Evolutionary conservation across 2,329 filamentous ascomycete species (phyloP).

Genomic region (Arachnomyces sp.): DNA sequence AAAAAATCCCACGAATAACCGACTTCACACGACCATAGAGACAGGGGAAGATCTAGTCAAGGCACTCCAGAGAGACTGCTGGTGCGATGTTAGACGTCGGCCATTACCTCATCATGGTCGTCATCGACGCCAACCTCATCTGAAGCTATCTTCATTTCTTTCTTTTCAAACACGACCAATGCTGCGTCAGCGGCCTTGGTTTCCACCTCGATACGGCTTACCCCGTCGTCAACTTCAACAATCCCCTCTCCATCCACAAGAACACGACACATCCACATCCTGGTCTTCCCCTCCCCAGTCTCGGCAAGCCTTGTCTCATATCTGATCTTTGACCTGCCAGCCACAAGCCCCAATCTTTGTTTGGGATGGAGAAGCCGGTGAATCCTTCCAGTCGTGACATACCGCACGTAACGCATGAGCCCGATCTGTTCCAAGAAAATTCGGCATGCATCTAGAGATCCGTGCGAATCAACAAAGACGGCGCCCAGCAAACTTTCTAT

Average conservation of each 20-base stretch:
- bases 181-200: constrained; percentile 49
- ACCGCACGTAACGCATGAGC: constrained; percentile 53
- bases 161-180: constrained; percentile 25
- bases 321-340: constrained; percentile 43
- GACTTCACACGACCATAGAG: too few species aligned
- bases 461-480: constrained; percentile 68
- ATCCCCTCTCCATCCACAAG: constrained; percentile 42
- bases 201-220: constrained; percentile 46
- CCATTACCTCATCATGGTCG: too few species aligned
- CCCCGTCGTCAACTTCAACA: constrained; percentile 38
- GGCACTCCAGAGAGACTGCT: too few species aligned
- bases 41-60: too few species aligned
- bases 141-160: neutral
- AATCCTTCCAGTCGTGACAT: constrained; percentile 47
- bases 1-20: too few species aligned
- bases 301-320: constrained; percentile 36
- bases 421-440: constrained; percentile 56
- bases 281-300: constrained; percentile 9
- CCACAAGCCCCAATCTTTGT: constrained; percentile 56
- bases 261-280: constrained; percentile 37
- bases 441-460: constrained; percentile 52
- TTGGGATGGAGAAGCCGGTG: constrained; percentile 56
- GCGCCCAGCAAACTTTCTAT: constrained; percentile 75
- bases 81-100: too few species aligned
- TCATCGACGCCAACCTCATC: neutral